Evolutionary conservation across 495 filamentous ascomycete species (phyloP).

Genomic region (Collariella sp.): DNA sequence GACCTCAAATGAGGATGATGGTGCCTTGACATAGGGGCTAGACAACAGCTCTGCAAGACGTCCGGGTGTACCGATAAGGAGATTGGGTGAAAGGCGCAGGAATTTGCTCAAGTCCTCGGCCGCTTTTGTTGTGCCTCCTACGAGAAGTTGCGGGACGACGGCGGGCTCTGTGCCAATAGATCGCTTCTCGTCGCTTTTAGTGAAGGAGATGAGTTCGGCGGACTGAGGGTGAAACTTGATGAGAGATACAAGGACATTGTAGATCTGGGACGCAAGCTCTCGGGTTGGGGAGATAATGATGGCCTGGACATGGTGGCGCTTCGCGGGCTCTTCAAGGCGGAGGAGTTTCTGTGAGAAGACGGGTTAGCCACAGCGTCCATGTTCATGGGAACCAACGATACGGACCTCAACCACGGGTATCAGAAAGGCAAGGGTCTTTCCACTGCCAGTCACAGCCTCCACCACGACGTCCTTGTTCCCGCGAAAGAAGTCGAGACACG

Average conservation of each 20-base stretch:
- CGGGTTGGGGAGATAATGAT: conserved; percentile 90
- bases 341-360: conserved; percentile 48
- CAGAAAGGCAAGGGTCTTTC: conserved; percentile 87
- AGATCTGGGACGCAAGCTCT: conserved; percentile 85
- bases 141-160: conserved; percentile 75
- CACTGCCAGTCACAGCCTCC: conserved; percentile 92
- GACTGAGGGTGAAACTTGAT: conserved; percentile 76
- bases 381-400: background rate
- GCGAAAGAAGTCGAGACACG: conserved; percentile 84
- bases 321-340: conserved; percentile 59
- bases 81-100: conserved; percentile 68
- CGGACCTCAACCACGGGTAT: conserved; percentile 69
- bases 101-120: conserved; percentile 79
- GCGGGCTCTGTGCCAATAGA: conserved; percentile 44
- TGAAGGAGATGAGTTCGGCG: conserved; percentile 47
- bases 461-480: conserved; percentile 95
- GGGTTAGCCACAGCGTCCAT: background rate
- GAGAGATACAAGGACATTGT: conserved; percentile 68
- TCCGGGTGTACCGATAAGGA: conserved; percentile 83
- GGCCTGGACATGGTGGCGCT: conserved; percentile 79
- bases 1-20: conserved; percentile 79
- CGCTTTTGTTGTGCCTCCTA: conserved; percentile 74
- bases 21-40: conserved; percentile 83
- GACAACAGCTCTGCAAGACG: conserved; percentile 80
- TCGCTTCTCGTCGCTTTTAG: conserved; percentile 43